These are phyloP conservation scores for Eudorina sp. DNA, from an alignment of 139 green algal genomes.

Conservation along the genomic window DNA sequence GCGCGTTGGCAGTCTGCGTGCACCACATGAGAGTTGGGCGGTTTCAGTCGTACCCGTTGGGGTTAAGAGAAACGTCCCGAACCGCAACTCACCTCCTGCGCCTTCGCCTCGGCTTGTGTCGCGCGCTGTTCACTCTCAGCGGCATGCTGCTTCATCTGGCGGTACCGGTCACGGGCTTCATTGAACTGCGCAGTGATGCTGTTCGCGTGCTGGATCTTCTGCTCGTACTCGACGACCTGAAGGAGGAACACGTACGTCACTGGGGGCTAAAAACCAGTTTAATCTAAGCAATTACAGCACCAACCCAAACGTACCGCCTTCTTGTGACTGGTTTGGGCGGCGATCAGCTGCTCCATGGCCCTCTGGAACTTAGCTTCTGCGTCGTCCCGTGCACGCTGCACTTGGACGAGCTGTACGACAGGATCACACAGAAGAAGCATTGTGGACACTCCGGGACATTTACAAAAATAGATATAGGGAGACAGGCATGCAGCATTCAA, in stretches of 20 bases:
- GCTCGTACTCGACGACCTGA: slow-evolving; percentile 36
- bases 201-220: background rate
- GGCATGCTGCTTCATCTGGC: background rate
- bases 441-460: too few relatives aligned
- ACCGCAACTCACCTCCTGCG: background rate
- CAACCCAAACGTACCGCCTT: slow-evolving; percentile 13
- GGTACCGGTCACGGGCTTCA: slow-evolving; percentile 9
- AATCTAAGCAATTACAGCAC: background rate
- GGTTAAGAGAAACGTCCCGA: background rate
- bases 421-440: too few relatives aligned
- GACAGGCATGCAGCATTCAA: too few relatives aligned
- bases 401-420: slow-evolving; percentile 21
- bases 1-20: background rate
- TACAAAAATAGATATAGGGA: too few relatives aligned
- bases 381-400: slow-evolving; percentile 5
- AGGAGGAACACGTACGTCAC: too few relatives aligned
- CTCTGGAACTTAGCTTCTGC: slow-evolving; percentile 23
- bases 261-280: background rate
- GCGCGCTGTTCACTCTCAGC: background rate
- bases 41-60: background rate
- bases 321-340: slow-evolving; percentile 20
- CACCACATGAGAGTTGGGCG: background rate
- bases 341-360: slow-evolving; percentile 49
- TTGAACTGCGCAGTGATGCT: background rate
- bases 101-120: background rate